A percentile compares a stretch with the other conserved stretches of the same genome.
Conservation (phyloP, 768 basidiomycete genomes). For the Polyporus arcularius region DNA sequence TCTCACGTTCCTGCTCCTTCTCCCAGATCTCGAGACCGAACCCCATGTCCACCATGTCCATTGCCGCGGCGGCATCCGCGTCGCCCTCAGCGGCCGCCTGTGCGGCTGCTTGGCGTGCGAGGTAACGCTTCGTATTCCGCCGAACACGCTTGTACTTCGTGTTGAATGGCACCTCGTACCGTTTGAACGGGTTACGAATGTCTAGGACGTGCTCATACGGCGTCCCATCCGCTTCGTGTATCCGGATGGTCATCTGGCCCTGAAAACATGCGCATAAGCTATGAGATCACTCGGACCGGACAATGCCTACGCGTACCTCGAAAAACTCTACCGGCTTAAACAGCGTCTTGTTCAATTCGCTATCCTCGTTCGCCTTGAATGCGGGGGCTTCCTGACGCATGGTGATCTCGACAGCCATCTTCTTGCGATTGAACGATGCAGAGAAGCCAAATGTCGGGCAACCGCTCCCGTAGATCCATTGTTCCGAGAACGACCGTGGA, state of each 20-base stretch:
- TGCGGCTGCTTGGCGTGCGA: conserved; percentile 89
- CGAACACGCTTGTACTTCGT: conserved; percentile 98
- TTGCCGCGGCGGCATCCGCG: conserved; percentile 87
- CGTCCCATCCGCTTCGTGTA: conserved; percentile 98
- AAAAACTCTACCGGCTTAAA: conserved; percentile 87
- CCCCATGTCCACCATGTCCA: conserved; percentile 92
- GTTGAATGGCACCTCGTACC: conserved; percentile 98
- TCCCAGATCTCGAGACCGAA: conserved; percentile 97
- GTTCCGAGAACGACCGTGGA: conserved; percentile 89
- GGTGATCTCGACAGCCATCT: conserved; percentile 96
- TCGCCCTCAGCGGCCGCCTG: conserved; percentile 93
- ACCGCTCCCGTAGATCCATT: conserved; percentile 98
- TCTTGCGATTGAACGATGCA: conserved; percentile 94
- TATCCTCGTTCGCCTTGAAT: conserved; percentile 60
- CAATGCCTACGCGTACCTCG: conserved; percentile 54
- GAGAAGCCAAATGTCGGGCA: conserved; percentile 90
- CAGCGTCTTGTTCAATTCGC: conserved; percentile 63
- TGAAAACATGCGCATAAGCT: conserved; percentile 28
- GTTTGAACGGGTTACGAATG: conserved; percentile 82
- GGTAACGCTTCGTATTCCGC: conserved; percentile 92
- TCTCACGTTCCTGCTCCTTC: conserved; percentile 87
- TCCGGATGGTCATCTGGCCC: conserved; percentile 98
- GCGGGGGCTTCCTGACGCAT: conserved; percentile 91
- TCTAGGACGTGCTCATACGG: conserved; percentile 98
- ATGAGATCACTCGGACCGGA: background rate